phyloP scores from a whole-genome alignment of 805 yeast genomes.

The Lachancea thermotolerans region DNA sequence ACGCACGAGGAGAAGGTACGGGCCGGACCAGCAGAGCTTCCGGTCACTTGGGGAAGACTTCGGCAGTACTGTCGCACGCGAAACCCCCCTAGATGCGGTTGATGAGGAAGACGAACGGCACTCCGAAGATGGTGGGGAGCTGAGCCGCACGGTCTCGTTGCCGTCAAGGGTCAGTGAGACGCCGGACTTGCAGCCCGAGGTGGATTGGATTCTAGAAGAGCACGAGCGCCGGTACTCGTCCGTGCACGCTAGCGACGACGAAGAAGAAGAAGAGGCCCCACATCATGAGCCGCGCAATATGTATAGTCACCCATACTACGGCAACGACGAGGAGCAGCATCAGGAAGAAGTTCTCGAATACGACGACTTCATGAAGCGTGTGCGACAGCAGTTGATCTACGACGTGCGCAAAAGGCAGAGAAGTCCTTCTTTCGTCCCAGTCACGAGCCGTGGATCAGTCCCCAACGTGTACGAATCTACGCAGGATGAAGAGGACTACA shows the following conservation, averaged over 20 bases:
- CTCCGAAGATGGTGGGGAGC: slow-evolving; percentile 30
- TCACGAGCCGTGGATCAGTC: slow-evolving; percentile 27
- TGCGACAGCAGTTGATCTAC: slow-evolving; percentile 18
- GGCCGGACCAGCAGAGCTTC: slow-evolving; percentile 34
- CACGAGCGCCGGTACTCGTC: slow-evolving; percentile 36
- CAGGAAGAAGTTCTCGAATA: slow-evolving; percentile 19
- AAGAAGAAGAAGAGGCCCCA: slow-evolving; percentile 14
- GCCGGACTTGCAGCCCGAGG: slow-evolving; percentile 29
- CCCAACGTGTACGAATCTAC: slow-evolving; percentile 29
- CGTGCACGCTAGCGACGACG: slow-evolving; percentile 20
- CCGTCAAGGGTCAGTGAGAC: slow-evolving; percentile 36
- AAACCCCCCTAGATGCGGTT: slow-evolving; percentile 17
- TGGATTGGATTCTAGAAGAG: slow-evolving; percentile 36
- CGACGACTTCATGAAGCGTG: slow-evolving; percentile 28
- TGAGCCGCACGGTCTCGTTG: slow-evolving; percentile 36
- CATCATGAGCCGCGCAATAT: not conserved
- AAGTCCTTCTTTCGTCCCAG: slow-evolving; percentile 26
- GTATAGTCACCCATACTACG: no score
- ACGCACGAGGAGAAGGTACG: slow-evolving; percentile 21
- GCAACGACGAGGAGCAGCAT: slow-evolving; percentile 3
- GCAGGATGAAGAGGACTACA: slow-evolving; percentile 25
- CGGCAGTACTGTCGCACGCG: slow-evolving; percentile 22
- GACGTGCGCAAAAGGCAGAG: slow-evolving; percentile 8
- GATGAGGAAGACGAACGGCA: slow-evolving; percentile 22
- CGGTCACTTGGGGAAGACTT: slow-evolving; percentile 36